These are phyloP conservation scores for Aspergillus saccharolyticus DNA, from an alignment of 495 filamentous ascomycete species.

Conservation along the genomic window DNA sequence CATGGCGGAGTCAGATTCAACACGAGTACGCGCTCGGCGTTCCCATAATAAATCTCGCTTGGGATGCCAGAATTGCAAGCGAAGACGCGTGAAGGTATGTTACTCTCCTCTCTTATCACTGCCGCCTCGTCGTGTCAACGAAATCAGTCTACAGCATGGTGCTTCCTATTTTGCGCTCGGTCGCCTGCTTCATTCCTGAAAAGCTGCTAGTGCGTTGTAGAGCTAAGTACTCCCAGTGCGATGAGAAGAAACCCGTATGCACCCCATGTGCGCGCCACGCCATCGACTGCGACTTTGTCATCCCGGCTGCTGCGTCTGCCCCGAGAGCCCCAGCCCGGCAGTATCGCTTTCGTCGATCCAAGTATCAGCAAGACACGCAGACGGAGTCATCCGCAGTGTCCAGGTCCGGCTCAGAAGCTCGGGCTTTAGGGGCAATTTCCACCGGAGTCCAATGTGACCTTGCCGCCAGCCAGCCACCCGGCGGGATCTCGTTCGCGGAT, in stretches of 20 bases:
- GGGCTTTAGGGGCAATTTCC: neutral
- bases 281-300: slow-evolving; percentile 30
- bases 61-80: slow-evolving; percentile 26
- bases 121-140: neutral
- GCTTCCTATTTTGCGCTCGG: neutral
- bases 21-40: slow-evolving; percentile 15
- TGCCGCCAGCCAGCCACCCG: neutral
- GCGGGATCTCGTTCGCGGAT: slow-evolving; percentile 26
- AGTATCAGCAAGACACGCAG: slow-evolving; percentile 13
- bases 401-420: neutral
- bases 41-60: slow-evolving; percentile 23
- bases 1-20: slow-evolving; percentile 6
- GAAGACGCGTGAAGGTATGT: slow-evolving; percentile 22
- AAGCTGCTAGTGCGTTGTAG: neutral
- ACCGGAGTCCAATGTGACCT: slow-evolving; percentile 15
- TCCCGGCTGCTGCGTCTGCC: slow-evolving; percentile 2
- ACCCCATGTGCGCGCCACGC: slow-evolving; percentile 29
- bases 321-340: neutral
- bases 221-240: slow-evolving; percentile 27
- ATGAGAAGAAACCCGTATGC: slow-evolving; percentile 35
- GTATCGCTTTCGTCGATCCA: slow-evolving; percentile 24
- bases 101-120: neutral
- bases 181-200: neutral
- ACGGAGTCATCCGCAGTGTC: neutral
- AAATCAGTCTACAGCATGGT: neutral